Evolutionary conservation across 179 eudicot genomes (phyloP), one percentile per base, ranked within the genome.

Genomic region (Nepenthes alata): DNA sequence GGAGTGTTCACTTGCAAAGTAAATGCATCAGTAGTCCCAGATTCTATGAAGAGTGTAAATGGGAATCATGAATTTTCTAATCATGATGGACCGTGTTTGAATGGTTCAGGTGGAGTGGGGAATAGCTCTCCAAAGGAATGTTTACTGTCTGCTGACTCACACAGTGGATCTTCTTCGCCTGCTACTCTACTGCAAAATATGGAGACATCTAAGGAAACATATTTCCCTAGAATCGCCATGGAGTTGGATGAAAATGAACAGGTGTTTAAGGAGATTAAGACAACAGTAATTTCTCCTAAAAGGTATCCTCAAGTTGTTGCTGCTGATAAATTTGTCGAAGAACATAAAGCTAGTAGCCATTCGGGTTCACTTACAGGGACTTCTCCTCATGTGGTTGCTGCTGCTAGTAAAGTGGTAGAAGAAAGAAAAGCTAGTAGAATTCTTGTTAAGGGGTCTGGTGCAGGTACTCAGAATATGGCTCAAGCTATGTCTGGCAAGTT

Each of bases 271-370:
- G 75, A 75, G 58, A 60, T 62, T 65, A 77, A 65, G 70, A 55
- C n/a, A 54, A 58, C 63, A 4, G 50, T 78, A 38, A 76, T 53
- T 59, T 54, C 83, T 8, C 87, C 91, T n/a, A 59, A 55, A 58
- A 78, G 60, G 59, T 81, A 91, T 68, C 81, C 86, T 60, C 47
- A 34, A 47, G 67, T 70, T 16, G 54, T 53, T 53, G 49, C 65
- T 53, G 13, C 34, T 64, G 74, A 69, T 54, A 52, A 67, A 9
- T 51, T 67, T 35, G 53, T 62, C 35, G 83, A 72, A 67, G 61
- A 37, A 5, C 44, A 47, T 51, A 72, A 66, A 62, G 52, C 51
- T 38, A 65, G 37, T 45, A 68, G 57, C 38, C 62, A 57, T 15
- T 55, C 15, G 11, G 48, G 34, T 3, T 7, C 53, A 10, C 53